Evolutionary conservation across 345 rosid species (phyloP).

Genomic region (Eucalyptus victrix): DNA sequence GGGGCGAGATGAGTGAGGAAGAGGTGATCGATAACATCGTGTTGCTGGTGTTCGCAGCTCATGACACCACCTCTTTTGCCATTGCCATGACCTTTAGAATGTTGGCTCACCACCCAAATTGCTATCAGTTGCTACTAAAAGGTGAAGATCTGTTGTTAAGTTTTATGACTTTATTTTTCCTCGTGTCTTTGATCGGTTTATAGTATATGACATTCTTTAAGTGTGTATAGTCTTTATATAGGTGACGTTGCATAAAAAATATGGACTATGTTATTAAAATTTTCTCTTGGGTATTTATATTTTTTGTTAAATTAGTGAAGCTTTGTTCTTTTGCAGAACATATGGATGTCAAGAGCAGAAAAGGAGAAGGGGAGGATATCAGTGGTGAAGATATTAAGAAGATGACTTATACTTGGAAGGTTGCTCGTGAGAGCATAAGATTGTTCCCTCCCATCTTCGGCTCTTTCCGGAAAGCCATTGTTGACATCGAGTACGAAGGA

Average conservation of each 20-base stretch:
- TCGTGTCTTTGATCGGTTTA: not conserved
- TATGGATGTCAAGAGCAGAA: slow-evolving; percentile 16
- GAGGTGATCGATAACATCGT: slow-evolving; percentile 61
- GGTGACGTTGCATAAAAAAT: not conserved
- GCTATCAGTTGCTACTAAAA: slow-evolving; percentile 35
- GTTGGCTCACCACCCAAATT: slow-evolving; percentile 45
- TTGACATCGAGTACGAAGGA: slow-evolving; percentile 40
- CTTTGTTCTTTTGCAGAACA: slow-evolving; percentile 26
- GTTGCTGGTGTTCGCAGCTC: slow-evolving; percentile 63
- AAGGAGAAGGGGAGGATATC: slow-evolving; percentile 15
- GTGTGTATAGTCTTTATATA: not conserved
- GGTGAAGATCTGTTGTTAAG: slow-evolving; percentile 6
- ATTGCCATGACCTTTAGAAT: slow-evolving; percentile 62
- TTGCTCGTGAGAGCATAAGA: slow-evolving; percentile 61
- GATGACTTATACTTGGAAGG: slow-evolving; percentile 68
- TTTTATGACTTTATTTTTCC: not conserved
- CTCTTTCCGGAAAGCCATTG: slow-evolving; percentile 62
- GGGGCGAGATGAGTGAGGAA: slow-evolving; percentile 39
- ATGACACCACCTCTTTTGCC: slow-evolving; percentile 76
- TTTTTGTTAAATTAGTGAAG: not conserved
- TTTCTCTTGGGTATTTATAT: not conserved
- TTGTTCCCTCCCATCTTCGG: slow-evolving; percentile 81
- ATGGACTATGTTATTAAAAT: not conserved
- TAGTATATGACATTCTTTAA: not conserved
- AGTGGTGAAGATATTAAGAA: slow-evolving; percentile 44